phyloP scores from a whole-genome alignment of 2,329 filamentous ascomycete species.

The Coleophoma eucalyptorum region DNA sequence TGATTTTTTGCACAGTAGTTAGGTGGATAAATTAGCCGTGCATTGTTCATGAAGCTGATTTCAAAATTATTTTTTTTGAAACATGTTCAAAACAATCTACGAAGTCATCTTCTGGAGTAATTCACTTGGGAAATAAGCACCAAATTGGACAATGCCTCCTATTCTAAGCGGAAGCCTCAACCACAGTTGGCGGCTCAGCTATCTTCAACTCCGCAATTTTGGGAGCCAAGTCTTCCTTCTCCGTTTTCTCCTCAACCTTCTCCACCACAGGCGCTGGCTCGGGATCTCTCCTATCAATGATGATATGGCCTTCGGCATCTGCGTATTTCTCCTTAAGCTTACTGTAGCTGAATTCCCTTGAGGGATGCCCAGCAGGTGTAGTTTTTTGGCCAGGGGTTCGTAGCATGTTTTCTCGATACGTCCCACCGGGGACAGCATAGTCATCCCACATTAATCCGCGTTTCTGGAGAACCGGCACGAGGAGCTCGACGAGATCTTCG shows the following conservation, averaged over 20 bases:
- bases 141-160: too few species aligned
- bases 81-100: too few species aligned
- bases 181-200: background rate
- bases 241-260: background rate
- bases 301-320: background rate
- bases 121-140: too few species aligned
- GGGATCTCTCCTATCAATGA: background rate
- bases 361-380: conserved; percentile 44
- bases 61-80: too few species aligned
- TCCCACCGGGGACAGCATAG: conserved; percentile 49
- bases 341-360: background rate
- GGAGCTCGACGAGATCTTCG: conserved; percentile 60
- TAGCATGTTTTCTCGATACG: conserved; percentile 57
- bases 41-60: too few species aligned
- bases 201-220: background rate
- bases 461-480: conserved; percentile 58
- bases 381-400: conserved; percentile 43
- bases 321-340: background rate
- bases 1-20: too few species aligned
- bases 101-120: too few species aligned
- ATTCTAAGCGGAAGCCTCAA: background rate
- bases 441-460: conserved; percentile 50
- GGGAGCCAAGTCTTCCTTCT: background rate
- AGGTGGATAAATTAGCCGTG: too few species aligned
- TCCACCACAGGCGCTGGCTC: background rate